phyloP scores from a whole-genome alignment of 805 yeast species.

The Candida railenensis region DNA sequence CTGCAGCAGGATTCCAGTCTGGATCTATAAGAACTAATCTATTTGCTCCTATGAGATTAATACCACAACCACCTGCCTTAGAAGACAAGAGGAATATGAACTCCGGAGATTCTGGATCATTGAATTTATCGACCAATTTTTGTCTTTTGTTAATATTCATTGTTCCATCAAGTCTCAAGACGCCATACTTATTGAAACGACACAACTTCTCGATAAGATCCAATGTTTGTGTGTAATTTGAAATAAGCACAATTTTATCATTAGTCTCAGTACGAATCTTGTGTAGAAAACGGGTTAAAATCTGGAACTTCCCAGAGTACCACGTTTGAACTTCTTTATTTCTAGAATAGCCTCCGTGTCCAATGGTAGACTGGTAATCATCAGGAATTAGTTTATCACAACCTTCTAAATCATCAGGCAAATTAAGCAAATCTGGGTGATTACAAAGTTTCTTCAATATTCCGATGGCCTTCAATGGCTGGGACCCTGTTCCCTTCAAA shows the following conservation, averaged over 20 bases:
- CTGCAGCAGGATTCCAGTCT: slow-evolving; percentile 99
- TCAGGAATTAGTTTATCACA: slow-evolving; percentile 66
- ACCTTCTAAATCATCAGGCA: slow-evolving; percentile 79
- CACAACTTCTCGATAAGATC: slow-evolving; percentile 90
- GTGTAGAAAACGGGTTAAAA: slow-evolving; percentile 79
- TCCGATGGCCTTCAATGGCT: slow-evolving; percentile 88
- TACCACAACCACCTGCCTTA: slow-evolving; percentile 99
- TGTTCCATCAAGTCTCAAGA: slow-evolving; percentile 85
- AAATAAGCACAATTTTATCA: slow-evolving; percentile 92
- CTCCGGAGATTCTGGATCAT: slow-evolving; percentile 84
- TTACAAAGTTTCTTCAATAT: slow-evolving; percentile 86
- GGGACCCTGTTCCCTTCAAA: slow-evolving; percentile 67
- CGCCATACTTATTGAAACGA: slow-evolving; percentile 69
- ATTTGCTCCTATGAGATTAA: slow-evolving; percentile 94
- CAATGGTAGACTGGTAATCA: slow-evolving; percentile 55
- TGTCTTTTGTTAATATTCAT: slow-evolving; percentile 91
- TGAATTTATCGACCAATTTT: slow-evolving; percentile 85
- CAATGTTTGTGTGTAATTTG: slow-evolving; percentile 92
- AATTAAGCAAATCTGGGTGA: slow-evolving; percentile 82
- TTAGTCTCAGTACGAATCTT: slow-evolving; percentile 78
- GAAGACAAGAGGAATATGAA: slow-evolving; percentile 88
- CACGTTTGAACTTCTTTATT: slow-evolving; percentile 72
- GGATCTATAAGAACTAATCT: slow-evolving; percentile 82
- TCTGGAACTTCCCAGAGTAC: slow-evolving; percentile 83
- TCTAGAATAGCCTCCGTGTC: slow-evolving; percentile 31